Conservation (phyloP, 1,284 basidiomycete species). For the Pseudozyma hubeiensis region DNA sequence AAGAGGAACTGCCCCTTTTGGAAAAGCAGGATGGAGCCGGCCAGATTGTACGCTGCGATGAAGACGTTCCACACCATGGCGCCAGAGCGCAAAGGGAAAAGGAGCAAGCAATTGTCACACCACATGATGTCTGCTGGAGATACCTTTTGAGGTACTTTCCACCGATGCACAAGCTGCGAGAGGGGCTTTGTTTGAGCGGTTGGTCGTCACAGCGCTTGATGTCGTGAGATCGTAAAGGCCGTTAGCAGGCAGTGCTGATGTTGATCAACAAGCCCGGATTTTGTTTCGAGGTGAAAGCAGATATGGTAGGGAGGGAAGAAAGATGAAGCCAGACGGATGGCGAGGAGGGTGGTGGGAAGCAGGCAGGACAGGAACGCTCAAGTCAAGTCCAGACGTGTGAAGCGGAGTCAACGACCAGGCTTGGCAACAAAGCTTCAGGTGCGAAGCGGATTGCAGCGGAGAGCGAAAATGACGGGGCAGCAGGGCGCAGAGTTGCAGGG, state of each 20-base stretch:
- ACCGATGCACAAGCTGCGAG: neutral
- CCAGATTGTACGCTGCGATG: constrained; percentile 77
- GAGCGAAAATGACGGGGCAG: constrained; percentile 4
- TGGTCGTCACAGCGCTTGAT: neutral
- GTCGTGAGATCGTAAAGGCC: constrained; percentile 4
- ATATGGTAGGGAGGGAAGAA: neutral
- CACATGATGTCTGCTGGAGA: constrained; percentile 25
- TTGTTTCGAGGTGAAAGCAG: neutral
- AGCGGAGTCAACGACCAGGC: neutral
- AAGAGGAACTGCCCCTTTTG: constrained; percentile 77
- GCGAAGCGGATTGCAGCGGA: neutral
- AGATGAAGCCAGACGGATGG: neutral
- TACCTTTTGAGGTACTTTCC: neutral
- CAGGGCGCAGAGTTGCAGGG: constrained; percentile 24
- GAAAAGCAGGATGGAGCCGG: constrained; percentile 78
- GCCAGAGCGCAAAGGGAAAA: constrained; percentile 70
- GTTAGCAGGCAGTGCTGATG: neutral
- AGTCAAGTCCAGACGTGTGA: neutral
- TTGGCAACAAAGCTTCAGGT: neutral
- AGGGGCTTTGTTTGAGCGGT: neutral
- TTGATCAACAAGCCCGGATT: neutral
- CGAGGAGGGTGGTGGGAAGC: neutral
- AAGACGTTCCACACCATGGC: constrained; percentile 79
- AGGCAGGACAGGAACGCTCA: neutral
- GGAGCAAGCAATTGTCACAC: constrained; percentile 62